These are phyloP conservation scores for Teunomyces lycoperdinae DNA, from an alignment of 805 yeast genomes.

Conservation along the genomic window DNA sequence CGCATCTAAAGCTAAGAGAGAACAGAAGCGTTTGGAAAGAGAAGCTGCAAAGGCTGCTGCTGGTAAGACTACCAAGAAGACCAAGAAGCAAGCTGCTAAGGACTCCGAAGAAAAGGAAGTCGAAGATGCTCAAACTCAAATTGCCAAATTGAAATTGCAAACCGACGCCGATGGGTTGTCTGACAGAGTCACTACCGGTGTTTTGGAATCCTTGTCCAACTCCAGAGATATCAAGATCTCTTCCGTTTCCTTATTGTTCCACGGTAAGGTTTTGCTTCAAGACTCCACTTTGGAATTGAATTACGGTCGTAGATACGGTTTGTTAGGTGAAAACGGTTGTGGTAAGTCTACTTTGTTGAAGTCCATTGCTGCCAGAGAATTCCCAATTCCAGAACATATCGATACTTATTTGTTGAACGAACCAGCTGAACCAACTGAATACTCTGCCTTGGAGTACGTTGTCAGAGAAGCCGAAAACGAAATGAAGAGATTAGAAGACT, in stretches of 20 bases:
- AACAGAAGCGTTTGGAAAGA: constrained; percentile 79
- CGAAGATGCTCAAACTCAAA: constrained; percentile 65
- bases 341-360: constrained; percentile 95
- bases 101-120: constrained; percentile 52
- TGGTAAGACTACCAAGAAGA: constrained; percentile 71
- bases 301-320: constrained; percentile 96
- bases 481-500: constrained; percentile 84
- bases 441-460: constrained; percentile 91
- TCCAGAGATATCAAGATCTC: constrained; percentile 92
- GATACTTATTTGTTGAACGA: constrained; percentile 93
- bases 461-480: constrained; percentile 95
- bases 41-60: constrained; percentile 53
- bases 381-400: constrained; percentile 87
- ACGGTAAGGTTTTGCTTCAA: constrained; percentile 93
- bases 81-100: constrained; percentile 53
- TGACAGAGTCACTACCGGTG: constrained; percentile 98
- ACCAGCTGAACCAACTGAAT: constrained; percentile 95
- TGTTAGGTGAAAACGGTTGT: constrained; percentile 97
- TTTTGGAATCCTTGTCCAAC: constrained; percentile 79
- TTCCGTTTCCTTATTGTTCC: constrained; percentile 89
- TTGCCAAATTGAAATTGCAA: constrained; percentile 86
- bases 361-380: constrained; percentile 93
- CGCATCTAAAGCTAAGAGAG: constrained; percentile 97
- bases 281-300: constrained; percentile 91
- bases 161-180: constrained; percentile 91